Evolutionary conservation across 2,329 filamentous ascomycete genomes (phyloP), one percentile per base, ranked within the genome.

Genomic region (Stagonosporopsis rhizophila): DNA sequence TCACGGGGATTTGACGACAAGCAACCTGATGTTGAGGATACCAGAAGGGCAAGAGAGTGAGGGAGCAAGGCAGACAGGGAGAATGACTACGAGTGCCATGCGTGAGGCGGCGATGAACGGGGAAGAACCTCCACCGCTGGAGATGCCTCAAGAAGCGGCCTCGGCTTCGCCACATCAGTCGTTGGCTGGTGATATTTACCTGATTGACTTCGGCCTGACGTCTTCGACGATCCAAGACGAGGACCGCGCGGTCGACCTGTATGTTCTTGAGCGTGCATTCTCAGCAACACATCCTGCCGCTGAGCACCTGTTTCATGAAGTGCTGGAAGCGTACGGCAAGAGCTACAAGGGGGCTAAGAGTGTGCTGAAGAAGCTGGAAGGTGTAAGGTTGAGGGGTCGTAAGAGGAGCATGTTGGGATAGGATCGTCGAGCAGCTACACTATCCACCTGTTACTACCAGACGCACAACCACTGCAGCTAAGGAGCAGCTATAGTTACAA

Each of bases 341-440:
- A 86, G 84, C 30, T 94, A 90, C 71, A 92, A 91, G 78, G 90
- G 90, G 15, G 89, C 90, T 0, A 84, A 80, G 54, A 80, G 85
- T 19, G 91, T 93, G 20, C 77, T 99, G 72, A 91, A 86, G 79
- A 90, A 88, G 74, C 77, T 99, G 59, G 92, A 96, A 74, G 94
- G 96, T 63, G 95, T 99, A 42, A 86, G 95, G 73, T 87, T 96
- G 88, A 87, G 95, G 75, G 95, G 95, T 3, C 84, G 95, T 73
- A 99, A 99, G 85, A 89, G 92, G 77, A 98, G 92, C 75, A 99
- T 99, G 95, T 75, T 99, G 65, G 95, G 95, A 25, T 98, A 60
- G 62, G n/a, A 39, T 14, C 14, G 7, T 44, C 48, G 25, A 47
- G 28, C 12, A 42, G 28, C 34, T 46, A 22, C 22, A 25, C 44